These are phyloP conservation scores for Chlorella variabilis DNA, from an alignment of 163 green algal species.

Conservation along the genomic window DNA sequence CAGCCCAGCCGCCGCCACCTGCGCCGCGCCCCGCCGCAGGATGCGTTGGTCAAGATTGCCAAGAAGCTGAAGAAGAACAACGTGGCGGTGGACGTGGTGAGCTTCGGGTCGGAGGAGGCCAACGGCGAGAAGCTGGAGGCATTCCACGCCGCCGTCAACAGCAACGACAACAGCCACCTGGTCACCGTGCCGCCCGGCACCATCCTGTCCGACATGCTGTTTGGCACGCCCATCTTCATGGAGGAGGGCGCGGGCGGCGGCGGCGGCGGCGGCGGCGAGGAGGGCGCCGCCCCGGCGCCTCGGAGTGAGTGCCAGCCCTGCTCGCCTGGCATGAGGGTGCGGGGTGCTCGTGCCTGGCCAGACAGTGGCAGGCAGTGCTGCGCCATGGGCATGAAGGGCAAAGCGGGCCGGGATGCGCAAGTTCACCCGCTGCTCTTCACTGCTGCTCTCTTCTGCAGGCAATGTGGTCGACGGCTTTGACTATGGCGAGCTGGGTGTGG, in stretches of 20 bases:
- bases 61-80: conserved; percentile 99
- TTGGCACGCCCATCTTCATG: conserved; percentile 95
- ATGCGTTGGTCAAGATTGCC: conserved; percentile 91
- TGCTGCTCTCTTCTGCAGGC: neutral
- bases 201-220: conserved; percentile 91
- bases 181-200: conserved; percentile 91
- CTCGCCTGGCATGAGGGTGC: too few relatives aligned
- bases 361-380: too few relatives aligned
- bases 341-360: too few relatives aligned
- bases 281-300: conserved; percentile 28
- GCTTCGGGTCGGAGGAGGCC: conserved; percentile 78
- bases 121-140: conserved; percentile 95
- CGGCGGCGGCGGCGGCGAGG: conserved; percentile 32
- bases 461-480: conserved; percentile 70
- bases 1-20: too few relatives aligned
- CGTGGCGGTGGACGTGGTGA: conserved; percentile 97
- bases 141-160: conserved; percentile 95
- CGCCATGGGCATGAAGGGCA: too few relatives aligned
- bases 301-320: conserved; percentile 4
- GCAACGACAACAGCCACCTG: conserved; percentile 93
- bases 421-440: too few relatives aligned
- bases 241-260: conserved; percentile 65
- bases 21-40: too few relatives aligned
- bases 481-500: conserved; percentile 93
- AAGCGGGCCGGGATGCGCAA: too few relatives aligned